Base-by-base conservation (phyloP, 352 stramenopile genomes). In the Phytophthora brassicae region DNA sequence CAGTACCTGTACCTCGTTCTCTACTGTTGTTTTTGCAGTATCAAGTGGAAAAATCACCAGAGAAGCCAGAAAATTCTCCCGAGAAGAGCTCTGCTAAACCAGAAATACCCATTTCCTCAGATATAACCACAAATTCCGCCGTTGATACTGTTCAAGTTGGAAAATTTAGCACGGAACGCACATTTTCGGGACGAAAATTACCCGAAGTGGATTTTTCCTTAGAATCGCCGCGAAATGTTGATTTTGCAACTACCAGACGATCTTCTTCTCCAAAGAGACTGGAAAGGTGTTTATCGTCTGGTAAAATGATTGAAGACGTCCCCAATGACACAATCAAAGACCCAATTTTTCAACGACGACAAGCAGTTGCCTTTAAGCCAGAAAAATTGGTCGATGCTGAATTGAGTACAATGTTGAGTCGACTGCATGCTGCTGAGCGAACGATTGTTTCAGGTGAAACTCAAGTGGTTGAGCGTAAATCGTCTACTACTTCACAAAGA, bases 401-500 rank as follows among this genome's bases (percentile, higher is more conserved):
- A 17, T 38, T 67, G 3, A 55, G 56, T 2, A 53, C 7, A 16
- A 62, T 67, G 49, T 14, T 74, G n/a, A 44, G 47, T 16, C 49
- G 38, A n/a, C 17, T 67, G 26, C 55, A 60, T 14, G 36, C 54
- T 38, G 61, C 60, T n/a, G 66, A 74, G 24, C 51, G 66, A 47
- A 63, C 44, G 0, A 58, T 70, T 39, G 54, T 73, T 20, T 35
- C 14, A 2, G 50, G 65, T 1, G 60, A 68, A 56, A 31, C 35
- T 2, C 65, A 57, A 51, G 29, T 2, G 13, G 51, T 12, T 6
- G 53, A 70, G n/a, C 60, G 53, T 11, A 63, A 60, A 33, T n/a
- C 13, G 16, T 60, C 60, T 2, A 3, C 44, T 2, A 28, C 24
- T 31, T 2, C 20, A n/a, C 13, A 39, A 17, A 45, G 57, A 17